Evolutionary conservation across 768 basidiomycete genomes (phyloP).

Genomic region (Grammothele lineata): DNA sequence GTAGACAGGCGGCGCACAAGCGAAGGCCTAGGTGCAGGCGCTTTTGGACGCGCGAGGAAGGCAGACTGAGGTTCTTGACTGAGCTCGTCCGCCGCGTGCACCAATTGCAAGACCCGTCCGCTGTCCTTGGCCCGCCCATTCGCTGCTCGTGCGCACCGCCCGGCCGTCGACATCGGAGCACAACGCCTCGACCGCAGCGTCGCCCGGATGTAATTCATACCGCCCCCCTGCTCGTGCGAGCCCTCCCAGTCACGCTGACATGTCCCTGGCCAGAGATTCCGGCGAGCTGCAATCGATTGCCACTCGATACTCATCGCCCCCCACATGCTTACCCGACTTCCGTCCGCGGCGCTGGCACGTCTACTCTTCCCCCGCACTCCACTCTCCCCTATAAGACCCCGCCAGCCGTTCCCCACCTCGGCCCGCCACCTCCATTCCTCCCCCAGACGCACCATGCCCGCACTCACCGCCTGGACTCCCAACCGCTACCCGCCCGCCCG

Average conservation of each 20-base stretch:
- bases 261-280: slow-evolving; percentile 8
- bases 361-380: slow-evolving; percentile 2
- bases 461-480: slow-evolving; percentile 47
- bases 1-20: too few species aligned
- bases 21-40: too few species aligned
- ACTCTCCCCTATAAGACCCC: not conserved
- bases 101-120: too few species aligned
- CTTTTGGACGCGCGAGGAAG: too few species aligned
- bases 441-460: slow-evolving; percentile 17
- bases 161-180: too few species aligned
- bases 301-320: slow-evolving; percentile 12
- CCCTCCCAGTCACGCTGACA: slow-evolving; percentile 9
- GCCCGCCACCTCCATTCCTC: slow-evolving; percentile 8
- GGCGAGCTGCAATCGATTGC: slow-evolving; percentile 2
- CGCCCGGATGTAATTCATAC: too few species aligned
- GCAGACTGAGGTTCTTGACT: too few species aligned
- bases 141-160: too few species aligned
- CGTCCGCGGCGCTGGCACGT: slow-evolving; percentile 11
- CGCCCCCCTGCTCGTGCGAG: slow-evolving; percentile 2
- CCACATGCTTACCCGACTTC: too few species aligned
- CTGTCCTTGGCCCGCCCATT: too few species aligned
- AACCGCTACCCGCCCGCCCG: slow-evolving; percentile 61
- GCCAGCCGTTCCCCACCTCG: not conserved
- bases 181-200: too few species aligned
- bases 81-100: too few species aligned